Conservation (phyloP, 169 alveolate genomes). For the Plasmodium fragile region DNA sequence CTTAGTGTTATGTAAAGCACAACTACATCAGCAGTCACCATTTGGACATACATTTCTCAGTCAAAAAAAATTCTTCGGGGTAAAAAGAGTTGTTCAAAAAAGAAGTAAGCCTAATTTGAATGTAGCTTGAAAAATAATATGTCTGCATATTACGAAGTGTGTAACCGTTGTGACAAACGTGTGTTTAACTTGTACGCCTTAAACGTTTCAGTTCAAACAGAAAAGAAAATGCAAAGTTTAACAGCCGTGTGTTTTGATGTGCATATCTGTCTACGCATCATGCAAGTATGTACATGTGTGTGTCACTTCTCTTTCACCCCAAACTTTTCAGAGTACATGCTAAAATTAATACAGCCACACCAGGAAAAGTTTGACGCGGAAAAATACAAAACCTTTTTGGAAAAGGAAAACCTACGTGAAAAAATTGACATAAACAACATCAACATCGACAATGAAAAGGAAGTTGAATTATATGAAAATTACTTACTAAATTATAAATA, state of each 20-base stretch:
- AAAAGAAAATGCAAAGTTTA: neutral
- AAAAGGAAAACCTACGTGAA: constrained; percentile 56
- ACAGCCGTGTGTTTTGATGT: neutral
- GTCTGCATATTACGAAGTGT: neutral
- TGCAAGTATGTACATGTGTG: neutral
- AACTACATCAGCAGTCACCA: constrained; percentile 3
- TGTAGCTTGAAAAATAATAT: neutral
- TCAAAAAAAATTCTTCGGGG: constrained; percentile 61
- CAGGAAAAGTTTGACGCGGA: constrained; percentile 60
- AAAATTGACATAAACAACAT: constrained; percentile 59
- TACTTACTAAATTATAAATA: constrained; percentile 73
- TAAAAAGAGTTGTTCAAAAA: constrained; percentile 75
- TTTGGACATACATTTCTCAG: constrained; percentile 15
- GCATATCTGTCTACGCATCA: constrained; percentile 3
- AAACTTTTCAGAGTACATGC: constrained; percentile 39
- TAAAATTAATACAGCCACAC: constrained; percentile 74
- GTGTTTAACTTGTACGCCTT: neutral
- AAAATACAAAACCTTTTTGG: constrained; percentile 49
- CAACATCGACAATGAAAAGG: constrained; percentile 67
- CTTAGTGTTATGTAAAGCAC: constrained; percentile 21
- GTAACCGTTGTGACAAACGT: neutral
- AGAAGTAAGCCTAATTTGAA: constrained; percentile 41
- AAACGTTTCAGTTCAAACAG: neutral
- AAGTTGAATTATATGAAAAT: constrained; percentile 70
- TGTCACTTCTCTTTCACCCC: neutral